A percentile compares a stretch with the other conserved stretches of the same genome.
These are phyloP conservation scores for Pyrenophora seminiperda DNA, from an alignment of 2,329 filamentous ascomycete species.

Conservation along the genomic window DNA sequence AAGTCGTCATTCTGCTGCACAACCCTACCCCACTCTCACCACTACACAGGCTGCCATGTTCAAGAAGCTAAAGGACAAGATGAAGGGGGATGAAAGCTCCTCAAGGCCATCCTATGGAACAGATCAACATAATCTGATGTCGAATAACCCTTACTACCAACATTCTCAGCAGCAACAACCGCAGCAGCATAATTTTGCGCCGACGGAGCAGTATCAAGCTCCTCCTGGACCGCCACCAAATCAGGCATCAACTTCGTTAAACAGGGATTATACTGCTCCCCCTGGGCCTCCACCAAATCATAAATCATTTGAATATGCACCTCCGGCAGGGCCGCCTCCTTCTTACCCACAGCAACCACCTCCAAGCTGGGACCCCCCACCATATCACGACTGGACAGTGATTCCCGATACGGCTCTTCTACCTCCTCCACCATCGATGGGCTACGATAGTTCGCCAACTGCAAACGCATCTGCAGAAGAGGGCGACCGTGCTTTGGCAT, in stretches of 20 bases:
- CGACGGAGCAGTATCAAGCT: slow-evolving; percentile 36
- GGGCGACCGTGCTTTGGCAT: slow-evolving; percentile 67
- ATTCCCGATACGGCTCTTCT: slow-evolving; percentile 75
- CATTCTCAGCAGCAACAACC: slow-evolving; percentile 22
- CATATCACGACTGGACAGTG: slow-evolving; percentile 73
- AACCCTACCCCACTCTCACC: background rate
- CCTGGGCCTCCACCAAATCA: slow-evolving; percentile 27
- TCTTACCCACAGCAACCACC: slow-evolving; percentile 41
- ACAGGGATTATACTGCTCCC: slow-evolving; percentile 24
- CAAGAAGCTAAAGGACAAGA: slow-evolving; percentile 44
- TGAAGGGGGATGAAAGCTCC: slow-evolving; percentile 36
- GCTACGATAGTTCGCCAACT: slow-evolving; percentile 67
- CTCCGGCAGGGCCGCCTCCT: slow-evolving; percentile 39
- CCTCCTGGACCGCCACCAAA: slow-evolving; percentile 41
- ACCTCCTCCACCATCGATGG: slow-evolving; percentile 72
- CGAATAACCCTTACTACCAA: slow-evolving; percentile 35
- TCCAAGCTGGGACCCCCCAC: slow-evolving; percentile 54
- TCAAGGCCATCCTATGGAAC: slow-evolving; percentile 21
- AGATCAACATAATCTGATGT: slow-evolving; percentile 30
- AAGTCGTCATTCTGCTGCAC: background rate
- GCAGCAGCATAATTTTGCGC: slow-evolving; percentile 20
- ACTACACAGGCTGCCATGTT: slow-evolving; percentile 31
- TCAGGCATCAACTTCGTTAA: slow-evolving; percentile 13
- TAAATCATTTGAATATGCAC: slow-evolving; percentile 28
- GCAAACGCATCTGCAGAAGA: slow-evolving; percentile 71